Evolutionary conservation across 768 basidiomycete species (phyloP).

Genomic region (Leucosporidium scottii): DNA sequence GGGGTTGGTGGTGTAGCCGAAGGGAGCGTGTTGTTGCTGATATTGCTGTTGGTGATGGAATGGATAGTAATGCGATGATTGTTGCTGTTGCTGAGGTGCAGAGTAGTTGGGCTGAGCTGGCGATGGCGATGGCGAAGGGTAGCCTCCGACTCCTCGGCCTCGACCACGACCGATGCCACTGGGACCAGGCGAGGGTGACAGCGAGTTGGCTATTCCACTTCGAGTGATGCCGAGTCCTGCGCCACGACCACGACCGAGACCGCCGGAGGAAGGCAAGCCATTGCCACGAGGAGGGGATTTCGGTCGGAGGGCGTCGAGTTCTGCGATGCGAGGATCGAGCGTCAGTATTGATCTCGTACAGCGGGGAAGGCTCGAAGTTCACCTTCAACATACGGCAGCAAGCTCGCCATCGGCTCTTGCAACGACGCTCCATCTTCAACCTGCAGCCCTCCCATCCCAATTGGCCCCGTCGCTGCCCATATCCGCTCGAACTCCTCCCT

Average conservation of each 20-base stretch:
- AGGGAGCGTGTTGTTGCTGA: background rate
- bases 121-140: background rate
- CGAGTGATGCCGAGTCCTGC: slow-evolving; percentile 31
- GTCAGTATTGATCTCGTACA: background rate
- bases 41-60: background rate
- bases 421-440: background rate
- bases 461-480: slow-evolving; percentile 6
- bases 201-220: slow-evolving; percentile 7
- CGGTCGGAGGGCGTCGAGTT: slow-evolving; percentile 75
- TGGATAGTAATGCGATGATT: too few relatives aligned
- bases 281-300: slow-evolving; percentile 58
- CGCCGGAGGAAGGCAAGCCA: slow-evolving; percentile 25
- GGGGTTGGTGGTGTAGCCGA: background rate
- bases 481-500: slow-evolving; percentile 7
- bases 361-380: slow-evolving; percentile 1
- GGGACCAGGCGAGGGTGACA: background rate
- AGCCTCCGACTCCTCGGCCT: background rate
- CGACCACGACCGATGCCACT: background rate
- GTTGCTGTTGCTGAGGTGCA: background rate
- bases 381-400: slow-evolving; percentile 31
- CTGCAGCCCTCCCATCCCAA: slow-evolving; percentile 1
- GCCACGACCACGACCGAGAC: slow-evolving; percentile 26
- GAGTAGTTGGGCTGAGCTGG: background rate
- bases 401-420: background rate
- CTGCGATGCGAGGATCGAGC: slow-evolving; percentile 38